Evolutionary conservation across 2,329 filamentous ascomycete species (phyloP).

Genomic region (Magnaporthiopsis poae): DNA sequence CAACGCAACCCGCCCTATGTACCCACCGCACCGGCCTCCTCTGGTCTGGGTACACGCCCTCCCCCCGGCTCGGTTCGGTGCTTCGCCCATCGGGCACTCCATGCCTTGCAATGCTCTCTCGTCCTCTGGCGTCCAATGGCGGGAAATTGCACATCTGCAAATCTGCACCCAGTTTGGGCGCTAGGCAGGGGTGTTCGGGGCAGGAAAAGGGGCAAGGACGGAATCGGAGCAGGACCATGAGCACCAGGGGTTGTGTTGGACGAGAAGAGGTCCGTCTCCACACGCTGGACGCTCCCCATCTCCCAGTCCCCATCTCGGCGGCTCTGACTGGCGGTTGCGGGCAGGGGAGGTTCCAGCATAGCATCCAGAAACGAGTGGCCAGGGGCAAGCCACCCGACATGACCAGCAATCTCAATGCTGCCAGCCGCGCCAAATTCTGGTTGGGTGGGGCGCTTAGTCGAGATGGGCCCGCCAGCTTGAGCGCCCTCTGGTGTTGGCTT

Average conservation of each 20-base stretch:
- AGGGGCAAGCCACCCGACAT: not conserved
- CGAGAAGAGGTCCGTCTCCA: not conserved
- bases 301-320: conserved; percentile 3
- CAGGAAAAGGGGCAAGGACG: conserved; percentile 6
- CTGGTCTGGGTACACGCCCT: not conserved
- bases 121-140: not conserved
- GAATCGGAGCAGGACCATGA: not conserved
- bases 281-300: conserved; percentile 11
- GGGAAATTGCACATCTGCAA: conserved; percentile 15
- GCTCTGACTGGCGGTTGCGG: not conserved
- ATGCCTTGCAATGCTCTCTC: not conserved
- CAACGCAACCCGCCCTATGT: not conserved
- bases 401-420: not conserved
- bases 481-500: too few relatives aligned
- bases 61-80: too few relatives aligned
- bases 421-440: not conserved
- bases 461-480: not conserved
- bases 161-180: conserved; percentile 7
- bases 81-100: not conserved
- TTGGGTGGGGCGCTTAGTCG: not conserved
- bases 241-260: not conserved
- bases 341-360: not conserved
- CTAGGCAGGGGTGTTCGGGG: conserved; percentile 16
- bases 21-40: not conserved
- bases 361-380: not conserved